Evolutionary conservation across 352 stramenopile species (phyloP), one percentile per base, ranked within the genome.

Genomic region (Pythium rhizo-oryzae): DNA sequence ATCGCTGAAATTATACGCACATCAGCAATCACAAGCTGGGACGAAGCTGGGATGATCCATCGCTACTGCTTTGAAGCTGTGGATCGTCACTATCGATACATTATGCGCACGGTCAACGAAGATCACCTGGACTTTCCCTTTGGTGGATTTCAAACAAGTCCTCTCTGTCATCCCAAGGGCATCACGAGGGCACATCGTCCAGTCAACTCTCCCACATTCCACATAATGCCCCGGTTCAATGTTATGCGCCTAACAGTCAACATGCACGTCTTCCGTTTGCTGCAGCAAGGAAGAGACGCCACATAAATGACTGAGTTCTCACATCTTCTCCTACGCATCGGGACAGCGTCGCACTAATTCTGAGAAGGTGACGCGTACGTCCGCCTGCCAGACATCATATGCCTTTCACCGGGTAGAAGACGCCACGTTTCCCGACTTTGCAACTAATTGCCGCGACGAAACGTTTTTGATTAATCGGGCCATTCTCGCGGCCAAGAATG

Each of bases 31-130:
- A 59, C 52, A 6, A 59, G 44, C 4, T 59, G 52, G 52, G 52
- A 59, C 33, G 52, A 59, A 39, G 33, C 46, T 1, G 52, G 52
- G 8, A 59, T 59, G 52, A 43, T 59, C 2, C 52, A 59, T 59
- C 52, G 25, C 2, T 43, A 25, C 18, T 59, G 52, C 9, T 7
- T 43, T 8, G 25, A 59, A 9, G 52, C 52, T 1, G 52, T 43
- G 2, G 52, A 59, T 18, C 52, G 52, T 9, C 24, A 46, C 2
- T 55, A 55, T 30, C 18, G 21, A 1, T 15, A 55, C 23, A 55
- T 55, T 21, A 55, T 55, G 49, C 23, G 49, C 7, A 43, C 37
- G 15, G 49, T 35, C 49, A 18, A 55, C 19, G 4, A 33, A 2
- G 19, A 4, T 6, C 16, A 18, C 12, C 49, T 16, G 1, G 5